Evolutionary conservation across 116 monocot species (phyloP).

Genomic region (Cymodocea nodosa): DNA sequence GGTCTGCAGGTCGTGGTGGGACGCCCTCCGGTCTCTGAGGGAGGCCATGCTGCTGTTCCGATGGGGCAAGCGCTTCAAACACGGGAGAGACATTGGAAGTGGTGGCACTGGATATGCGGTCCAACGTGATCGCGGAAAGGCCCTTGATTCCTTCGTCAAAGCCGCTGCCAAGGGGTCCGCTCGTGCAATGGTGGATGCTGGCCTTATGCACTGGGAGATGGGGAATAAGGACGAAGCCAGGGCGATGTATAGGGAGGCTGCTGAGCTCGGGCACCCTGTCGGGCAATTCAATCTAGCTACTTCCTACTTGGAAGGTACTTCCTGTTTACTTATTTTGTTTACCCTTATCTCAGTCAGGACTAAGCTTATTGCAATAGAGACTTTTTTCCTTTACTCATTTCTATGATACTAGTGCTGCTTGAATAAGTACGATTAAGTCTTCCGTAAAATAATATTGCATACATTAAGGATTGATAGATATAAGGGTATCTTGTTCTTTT

Average conservation of each 20-base stretch:
- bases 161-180: slow-evolving; percentile 39
- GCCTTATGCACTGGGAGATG: slow-evolving; percentile 57
- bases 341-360: background rate
- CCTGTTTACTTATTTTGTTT: background rate
- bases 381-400: too few relatives aligned
- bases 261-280: slow-evolving; percentile 40
- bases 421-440: background rate
- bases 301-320: slow-evolving; percentile 28
- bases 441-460: background rate
- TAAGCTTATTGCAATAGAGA: too few relatives aligned
- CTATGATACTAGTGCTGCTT: background rate
- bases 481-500: background rate
- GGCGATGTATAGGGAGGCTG: slow-evolving; percentile 32
- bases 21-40: slow-evolving; percentile 40
- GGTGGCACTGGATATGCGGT: slow-evolving; percentile 2
- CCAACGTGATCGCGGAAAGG: slow-evolving; percentile 15
- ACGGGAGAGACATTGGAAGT: slow-evolving; percentile 10
- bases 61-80: slow-evolving; percentile 48
- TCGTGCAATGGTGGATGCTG: slow-evolving; percentile 68
- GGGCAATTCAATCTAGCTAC: slow-evolving; percentile 51
- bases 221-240: slow-evolving; percentile 44
- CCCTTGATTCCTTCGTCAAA: slow-evolving; percentile 41
- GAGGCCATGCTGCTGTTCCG: slow-evolving; percentile 45
- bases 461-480: background rate
- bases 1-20: slow-evolving; percentile 40